Conservation (phyloP, 805 yeast species). For the Hanseniaspora lindneri region DNA sequence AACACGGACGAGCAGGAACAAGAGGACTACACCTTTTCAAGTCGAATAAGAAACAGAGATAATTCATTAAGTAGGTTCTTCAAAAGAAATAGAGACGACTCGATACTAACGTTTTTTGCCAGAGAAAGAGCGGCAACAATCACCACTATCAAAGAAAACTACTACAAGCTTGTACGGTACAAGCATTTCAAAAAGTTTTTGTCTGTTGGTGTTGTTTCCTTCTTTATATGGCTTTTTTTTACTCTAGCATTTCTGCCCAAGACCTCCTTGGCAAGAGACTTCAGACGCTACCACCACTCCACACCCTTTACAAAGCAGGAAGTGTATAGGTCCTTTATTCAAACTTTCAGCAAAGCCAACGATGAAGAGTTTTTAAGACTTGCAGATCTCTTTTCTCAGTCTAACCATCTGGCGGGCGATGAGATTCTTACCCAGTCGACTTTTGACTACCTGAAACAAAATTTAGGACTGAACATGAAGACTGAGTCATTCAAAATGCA, state of each 20-base stretch:
- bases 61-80: neutral
- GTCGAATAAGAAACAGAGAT: neutral
- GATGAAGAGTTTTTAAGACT: constrained; percentile 24
- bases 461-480: constrained; percentile 39
- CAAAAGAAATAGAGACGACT: constrained; percentile 15
- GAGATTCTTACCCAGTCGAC: constrained; percentile 39
- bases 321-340: constrained; percentile 49
- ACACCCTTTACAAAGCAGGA: constrained; percentile 55
- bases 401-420: constrained; percentile 35
- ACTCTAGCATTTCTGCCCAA: constrained; percentile 69
- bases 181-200: constrained; percentile 26
- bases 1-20: neutral
- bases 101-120: constrained; percentile 17
- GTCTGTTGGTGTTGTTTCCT: constrained; percentile 21
- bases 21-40: neutral
- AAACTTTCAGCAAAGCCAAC: constrained; percentile 30
- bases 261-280: constrained; percentile 71
- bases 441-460: constrained; percentile 35
- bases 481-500: constrained; percentile 48
- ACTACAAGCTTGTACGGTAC: constrained; percentile 24
- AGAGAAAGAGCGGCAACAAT: constrained; percentile 27
- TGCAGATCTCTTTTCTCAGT: constrained; percentile 21
- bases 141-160: constrained; percentile 25
- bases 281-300: constrained; percentile 55
- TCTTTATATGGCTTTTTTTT: constrained; percentile 34